A percentile compares a stretch with the other conserved stretches of the same genome.
These are phyloP conservation scores for Endoconidiophora polonica DNA, from an alignment of 2,329 filamentous ascomycete genomes.

Conservation along the genomic window DNA sequence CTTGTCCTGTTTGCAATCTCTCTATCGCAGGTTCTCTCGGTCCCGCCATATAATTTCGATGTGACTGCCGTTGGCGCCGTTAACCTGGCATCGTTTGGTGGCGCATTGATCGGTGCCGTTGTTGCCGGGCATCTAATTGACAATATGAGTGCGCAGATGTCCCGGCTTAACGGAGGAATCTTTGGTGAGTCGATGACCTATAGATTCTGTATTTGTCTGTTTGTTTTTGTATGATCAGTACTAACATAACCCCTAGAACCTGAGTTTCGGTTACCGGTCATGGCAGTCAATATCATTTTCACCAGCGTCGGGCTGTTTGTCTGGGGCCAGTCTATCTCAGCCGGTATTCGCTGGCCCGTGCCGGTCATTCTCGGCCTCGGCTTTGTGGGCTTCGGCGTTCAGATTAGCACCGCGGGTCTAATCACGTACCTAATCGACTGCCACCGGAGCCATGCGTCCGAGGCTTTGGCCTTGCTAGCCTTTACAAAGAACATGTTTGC, in stretches of 20 bases:
- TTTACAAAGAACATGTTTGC: constrained; percentile 25
- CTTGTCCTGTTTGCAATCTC: constrained; percentile 19
- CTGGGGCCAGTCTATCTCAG: constrained; percentile 17
- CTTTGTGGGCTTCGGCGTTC: constrained; percentile 20
- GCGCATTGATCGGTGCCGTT: constrained; percentile 18
- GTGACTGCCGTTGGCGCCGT: constrained; percentile 19
- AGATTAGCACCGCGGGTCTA: constrained; percentile 22
- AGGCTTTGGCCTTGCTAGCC: constrained; percentile 24
- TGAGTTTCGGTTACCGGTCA: constrained; percentile 24
- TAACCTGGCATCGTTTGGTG: constrained; percentile 12
- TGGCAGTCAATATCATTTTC: constrained; percentile 21
- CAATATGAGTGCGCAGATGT: constrained; percentile 20
- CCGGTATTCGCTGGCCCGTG: constrained; percentile 17
- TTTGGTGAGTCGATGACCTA: constrained; percentile 17
- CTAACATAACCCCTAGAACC: constrained; percentile 16
- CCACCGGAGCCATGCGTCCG: constrained; percentile 22
- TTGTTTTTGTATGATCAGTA: background rate
- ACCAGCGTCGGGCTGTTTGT: constrained; percentile 24
- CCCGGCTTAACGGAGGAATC: constrained; percentile 21
- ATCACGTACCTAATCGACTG: constrained; percentile 24
- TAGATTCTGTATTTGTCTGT: background rate
- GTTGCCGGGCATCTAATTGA: constrained; percentile 21
- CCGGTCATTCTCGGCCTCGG: constrained; percentile 22
- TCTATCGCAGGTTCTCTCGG: constrained; percentile 23
- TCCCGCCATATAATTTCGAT: constrained; percentile 22